Evolutionary conservation across 108 stramenopile species (phyloP).

Genomic region (Nitzschia palea): DNA sequence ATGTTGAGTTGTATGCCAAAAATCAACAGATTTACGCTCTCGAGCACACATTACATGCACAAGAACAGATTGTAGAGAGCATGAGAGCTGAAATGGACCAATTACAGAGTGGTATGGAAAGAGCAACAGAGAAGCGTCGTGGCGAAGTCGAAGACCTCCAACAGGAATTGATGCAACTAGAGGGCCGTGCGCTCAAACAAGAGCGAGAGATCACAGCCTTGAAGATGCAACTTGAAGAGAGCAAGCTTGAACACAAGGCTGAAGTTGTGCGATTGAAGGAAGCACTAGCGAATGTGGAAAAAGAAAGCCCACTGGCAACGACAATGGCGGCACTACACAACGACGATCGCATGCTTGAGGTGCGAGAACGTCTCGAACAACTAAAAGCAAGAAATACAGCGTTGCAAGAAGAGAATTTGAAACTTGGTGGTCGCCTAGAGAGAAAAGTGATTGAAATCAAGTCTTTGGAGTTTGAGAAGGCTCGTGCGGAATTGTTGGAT

Average conservation of each 20-base stretch:
- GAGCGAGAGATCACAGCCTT: slow-evolving; percentile 70
- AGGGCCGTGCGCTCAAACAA: slow-evolving; percentile 46
- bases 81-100: slow-evolving; percentile 87
- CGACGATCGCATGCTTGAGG: slow-evolving; percentile 58
- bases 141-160: slow-evolving; percentile 88
- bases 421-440: slow-evolving; percentile 50
- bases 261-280: slow-evolving; percentile 69
- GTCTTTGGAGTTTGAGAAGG: slow-evolving; percentile 50
- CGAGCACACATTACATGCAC: slow-evolving; percentile 78
- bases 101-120: slow-evolving; percentile 79
- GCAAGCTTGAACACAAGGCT: slow-evolving; percentile 58
- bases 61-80: slow-evolving; percentile 72
- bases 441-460: slow-evolving; percentile 31
- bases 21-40: slow-evolving; percentile 67
- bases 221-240: slow-evolving; percentile 69
- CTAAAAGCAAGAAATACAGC: slow-evolving; percentile 52
- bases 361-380: slow-evolving; percentile 67
- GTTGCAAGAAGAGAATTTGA: slow-evolving; percentile 75
- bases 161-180: slow-evolving; percentile 73
- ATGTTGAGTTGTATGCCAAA: slow-evolving; percentile 59
- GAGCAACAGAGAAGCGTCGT: slow-evolving; percentile 53
- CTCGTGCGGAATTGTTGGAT: slow-evolving; percentile 59
- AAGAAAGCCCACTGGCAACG: slow-evolving; percentile 40
- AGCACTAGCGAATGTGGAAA: slow-evolving; percentile 47
- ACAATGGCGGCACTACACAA: slow-evolving; percentile 27